These are phyloP conservation scores for Trichoderma asperelloides DNA, from an alignment of 495 filamentous ascomycete species.

Conservation along the genomic window DNA sequence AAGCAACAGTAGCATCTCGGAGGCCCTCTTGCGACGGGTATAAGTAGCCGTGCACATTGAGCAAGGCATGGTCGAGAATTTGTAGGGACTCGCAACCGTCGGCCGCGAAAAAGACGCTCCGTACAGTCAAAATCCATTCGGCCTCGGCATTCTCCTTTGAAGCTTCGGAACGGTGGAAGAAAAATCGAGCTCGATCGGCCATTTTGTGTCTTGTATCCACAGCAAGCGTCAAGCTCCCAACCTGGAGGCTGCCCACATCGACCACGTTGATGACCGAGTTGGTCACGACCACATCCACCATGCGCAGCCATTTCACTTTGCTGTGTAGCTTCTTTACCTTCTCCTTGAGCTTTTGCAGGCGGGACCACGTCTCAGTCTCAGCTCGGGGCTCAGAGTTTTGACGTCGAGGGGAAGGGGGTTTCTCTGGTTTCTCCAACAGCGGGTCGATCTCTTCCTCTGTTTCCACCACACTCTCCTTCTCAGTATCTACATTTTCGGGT, in stretches of 20 bases:
- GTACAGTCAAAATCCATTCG: constrained; percentile 84
- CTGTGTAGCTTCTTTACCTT: constrained; percentile 77
- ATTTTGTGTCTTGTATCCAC: constrained; percentile 88
- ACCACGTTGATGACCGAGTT: constrained; percentile 65
- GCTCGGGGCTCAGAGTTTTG: constrained; percentile 38
- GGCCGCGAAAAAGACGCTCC: constrained; percentile 79
- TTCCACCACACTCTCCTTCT: constrained; percentile 14
- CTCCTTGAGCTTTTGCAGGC: constrained; percentile 68
- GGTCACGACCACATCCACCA: constrained; percentile 83
- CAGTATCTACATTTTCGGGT: constrained; percentile 16
- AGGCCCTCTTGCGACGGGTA: constrained; percentile 82
- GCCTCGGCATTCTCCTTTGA: constrained; percentile 68
- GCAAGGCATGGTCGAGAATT: constrained; percentile 73
- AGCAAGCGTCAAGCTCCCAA: constrained; percentile 74
- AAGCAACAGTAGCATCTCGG: constrained; percentile 76
- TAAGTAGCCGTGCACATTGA: constrained; percentile 90
- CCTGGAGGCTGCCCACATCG: constrained; percentile 74
- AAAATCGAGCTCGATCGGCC: constrained; percentile 83
- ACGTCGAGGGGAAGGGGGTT: background rate
- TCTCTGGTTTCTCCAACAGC: constrained; percentile 13
- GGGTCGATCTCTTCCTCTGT: constrained; percentile 13
- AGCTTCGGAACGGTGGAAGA: constrained; percentile 49
- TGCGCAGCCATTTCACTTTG: constrained; percentile 75
- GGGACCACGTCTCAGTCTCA: constrained; percentile 71
- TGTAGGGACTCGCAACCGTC: constrained; percentile 82